A percentile compares a stretch with the other conserved stretches of the same genome.
Conservation (phyloP, 305 asterid species). For the Solanum hybrid region DNA sequence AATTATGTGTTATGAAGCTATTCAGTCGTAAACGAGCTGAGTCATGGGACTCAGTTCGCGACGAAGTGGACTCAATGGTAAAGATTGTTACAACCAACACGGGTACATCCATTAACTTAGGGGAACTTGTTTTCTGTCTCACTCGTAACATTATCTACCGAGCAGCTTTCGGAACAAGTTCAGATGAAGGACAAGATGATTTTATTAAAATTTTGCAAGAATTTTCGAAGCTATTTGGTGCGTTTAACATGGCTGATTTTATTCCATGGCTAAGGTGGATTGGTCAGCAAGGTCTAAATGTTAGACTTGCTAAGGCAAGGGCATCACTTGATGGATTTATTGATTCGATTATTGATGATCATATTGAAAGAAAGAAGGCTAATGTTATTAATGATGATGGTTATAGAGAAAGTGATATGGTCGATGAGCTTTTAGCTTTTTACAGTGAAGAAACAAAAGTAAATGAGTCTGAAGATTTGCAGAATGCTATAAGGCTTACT, state of each 20-base stretch:
- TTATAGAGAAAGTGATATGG: constrained; percentile 50
- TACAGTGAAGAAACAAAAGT: constrained; percentile 36
- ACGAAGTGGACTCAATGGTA: constrained; percentile 50
- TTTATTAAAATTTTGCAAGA: constrained; percentile 63
- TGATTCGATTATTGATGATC: constrained; percentile 59
- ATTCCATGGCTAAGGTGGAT: constrained; percentile 50
- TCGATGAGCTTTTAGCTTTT: constrained; percentile 66
- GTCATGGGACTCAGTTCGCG: constrained; percentile 85
- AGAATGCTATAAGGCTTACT: constrained; percentile 47
- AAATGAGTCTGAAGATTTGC: constrained; percentile 41
- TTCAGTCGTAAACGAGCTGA: constrained; percentile 77
- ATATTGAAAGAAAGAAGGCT: constrained; percentile 27
- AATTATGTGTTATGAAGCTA: constrained; percentile 74
- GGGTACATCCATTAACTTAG: constrained; percentile 41
- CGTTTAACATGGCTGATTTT: constrained; percentile 68
- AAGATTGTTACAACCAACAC: constrained; percentile 19
- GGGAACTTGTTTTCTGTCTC: constrained; percentile 68
- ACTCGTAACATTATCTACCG: constrained; percentile 54
- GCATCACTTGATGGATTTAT: constrained; percentile 63
- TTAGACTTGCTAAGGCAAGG: constrained; percentile 46
- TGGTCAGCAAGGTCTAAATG: constrained; percentile 52
- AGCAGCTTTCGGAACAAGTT: constrained; percentile 74
- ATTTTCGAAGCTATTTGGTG: constrained; percentile 68
- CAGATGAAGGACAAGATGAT: constrained; percentile 52
- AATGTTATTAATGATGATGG: neutral